Evolutionary conservation across 2,329 filamentous ascomycete genomes (phyloP).

Genomic region (Neofusicoccum sp.): DNA sequence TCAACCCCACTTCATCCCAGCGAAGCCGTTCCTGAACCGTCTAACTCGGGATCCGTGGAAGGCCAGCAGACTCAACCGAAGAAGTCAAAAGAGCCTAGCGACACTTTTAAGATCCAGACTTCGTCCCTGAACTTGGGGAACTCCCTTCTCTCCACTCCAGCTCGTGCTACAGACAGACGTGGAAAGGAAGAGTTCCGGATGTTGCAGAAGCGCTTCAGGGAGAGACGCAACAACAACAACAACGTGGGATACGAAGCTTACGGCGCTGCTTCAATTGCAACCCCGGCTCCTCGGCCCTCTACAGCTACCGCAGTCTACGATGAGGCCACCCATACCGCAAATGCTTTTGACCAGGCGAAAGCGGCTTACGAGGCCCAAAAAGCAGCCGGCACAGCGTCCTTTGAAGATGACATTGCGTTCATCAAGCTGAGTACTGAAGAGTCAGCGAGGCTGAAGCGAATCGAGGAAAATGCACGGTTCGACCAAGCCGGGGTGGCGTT

Average conservation of each 20-base stretch:
- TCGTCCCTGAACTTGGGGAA: neutral
- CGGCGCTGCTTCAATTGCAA: neutral
- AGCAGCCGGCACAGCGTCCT: neutral
- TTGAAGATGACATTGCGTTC: slow-evolving; percentile 20
- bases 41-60: no score
- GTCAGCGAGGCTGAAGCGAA: neutral
- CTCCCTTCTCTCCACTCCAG: neutral
- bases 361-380: neutral
- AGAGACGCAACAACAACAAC: neutral
- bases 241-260: neutral
- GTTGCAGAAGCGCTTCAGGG: neutral
- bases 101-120: neutral
- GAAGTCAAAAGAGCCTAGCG: neutral
- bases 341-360: neutral
- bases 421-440: slow-evolving; percentile 9
- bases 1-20: no score
- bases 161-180: neutral
- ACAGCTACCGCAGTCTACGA: neutral
- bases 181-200: neutral
- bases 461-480: slow-evolving; percentile 18
- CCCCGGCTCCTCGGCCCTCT: neutral
- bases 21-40: no score
- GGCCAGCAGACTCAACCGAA: no score
- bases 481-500: neutral
- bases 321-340: neutral